These are phyloP conservation scores for Marvania coccoides DNA, from an alignment of 139 green algal genomes.

Conservation along the genomic window DNA sequence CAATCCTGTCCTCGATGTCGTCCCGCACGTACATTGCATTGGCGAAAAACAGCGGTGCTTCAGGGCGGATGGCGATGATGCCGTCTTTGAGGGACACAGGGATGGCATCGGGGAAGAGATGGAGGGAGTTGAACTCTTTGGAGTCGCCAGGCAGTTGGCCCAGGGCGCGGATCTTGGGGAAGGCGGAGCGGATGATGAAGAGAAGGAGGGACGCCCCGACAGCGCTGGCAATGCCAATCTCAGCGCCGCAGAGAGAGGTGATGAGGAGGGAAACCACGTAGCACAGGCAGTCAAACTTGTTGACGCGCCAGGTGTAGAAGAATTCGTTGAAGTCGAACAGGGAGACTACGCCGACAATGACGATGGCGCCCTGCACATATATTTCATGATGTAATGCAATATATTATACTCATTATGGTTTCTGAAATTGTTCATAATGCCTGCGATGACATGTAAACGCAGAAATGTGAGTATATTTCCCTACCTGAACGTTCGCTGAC, in stretches of 20 bases:
- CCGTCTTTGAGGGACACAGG: conserved; percentile 18
- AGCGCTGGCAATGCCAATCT: conserved; percentile 27
- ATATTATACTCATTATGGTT: no score
- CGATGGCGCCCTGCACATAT: conserved; percentile 59
- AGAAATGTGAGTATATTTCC: no score
- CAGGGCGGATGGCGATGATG: conserved; percentile 60
- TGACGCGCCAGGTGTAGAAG: conserved; percentile 5
- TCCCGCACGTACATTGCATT: conserved; percentile 65
- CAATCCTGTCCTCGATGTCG: no score
- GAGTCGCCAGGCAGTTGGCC: conserved; percentile 20
- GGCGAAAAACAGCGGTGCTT: conserved; percentile 50
- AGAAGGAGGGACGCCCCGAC: conserved; percentile 20
- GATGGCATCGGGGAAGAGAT: conserved; percentile 23
- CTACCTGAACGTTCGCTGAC: conserved; percentile 63
- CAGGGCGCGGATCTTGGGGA: conserved; percentile 15
- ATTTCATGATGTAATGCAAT: no score
- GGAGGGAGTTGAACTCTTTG: conserved; percentile 4
- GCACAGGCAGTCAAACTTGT: conserved; percentile 26
- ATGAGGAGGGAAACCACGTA: conserved; percentile 14
- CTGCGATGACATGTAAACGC: no score
- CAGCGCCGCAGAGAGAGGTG: conserved; percentile 29
- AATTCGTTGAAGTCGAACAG: conserved; percentile 47
- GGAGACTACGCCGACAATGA: conserved; percentile 51
- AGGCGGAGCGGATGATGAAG: conserved; percentile 24
- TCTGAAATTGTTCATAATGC: no score